Conservation (phyloP, 2,329 filamentous ascomycete genomes). For the Talaromyces sp. region DNA sequence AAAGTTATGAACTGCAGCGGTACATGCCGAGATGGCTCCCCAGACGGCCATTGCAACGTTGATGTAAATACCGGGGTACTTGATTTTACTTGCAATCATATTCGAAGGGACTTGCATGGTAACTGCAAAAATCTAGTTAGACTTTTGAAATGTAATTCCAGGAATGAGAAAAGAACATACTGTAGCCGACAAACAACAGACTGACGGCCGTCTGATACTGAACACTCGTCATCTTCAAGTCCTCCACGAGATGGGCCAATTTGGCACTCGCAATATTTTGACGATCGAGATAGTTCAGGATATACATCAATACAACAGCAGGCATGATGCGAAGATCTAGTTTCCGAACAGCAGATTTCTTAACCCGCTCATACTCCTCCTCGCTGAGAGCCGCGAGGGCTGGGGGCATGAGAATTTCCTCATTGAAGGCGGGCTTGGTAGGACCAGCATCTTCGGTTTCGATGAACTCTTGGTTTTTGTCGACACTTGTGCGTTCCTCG, state of each 20-base stretch:
- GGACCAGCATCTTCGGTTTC: background rate
- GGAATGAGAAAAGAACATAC: background rate
- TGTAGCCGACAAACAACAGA: constrained; percentile 12
- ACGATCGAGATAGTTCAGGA: constrained; percentile 14
- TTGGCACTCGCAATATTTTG: constrained; percentile 13
- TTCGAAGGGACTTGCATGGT: constrained; percentile 15
- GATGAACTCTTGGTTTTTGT: constrained; percentile 2
- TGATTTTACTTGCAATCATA: constrained; percentile 11
- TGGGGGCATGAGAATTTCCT: constrained; percentile 5
- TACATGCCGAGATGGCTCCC: constrained; percentile 11
- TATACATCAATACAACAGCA: constrained; percentile 11
- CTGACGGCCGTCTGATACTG: constrained; percentile 13
- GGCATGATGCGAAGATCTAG: constrained; percentile 12
- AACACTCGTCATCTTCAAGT: constrained; percentile 1
- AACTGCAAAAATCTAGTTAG: background rate
- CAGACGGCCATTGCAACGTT: constrained; percentile 10
- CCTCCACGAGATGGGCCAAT: constrained; percentile 4
- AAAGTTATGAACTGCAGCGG: constrained; percentile 6
- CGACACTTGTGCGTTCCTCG: constrained; percentile 4
- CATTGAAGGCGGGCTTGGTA: background rate
- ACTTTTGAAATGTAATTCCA: background rate
- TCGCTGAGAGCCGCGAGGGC: constrained; percentile 16
- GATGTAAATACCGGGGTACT: constrained; percentile 10
- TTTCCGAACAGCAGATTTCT: constrained; percentile 5
- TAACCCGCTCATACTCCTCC: constrained; percentile 2